Conservation (phyloP, 164 flowering plant species). For the Tinospora cordifolia region DNA sequence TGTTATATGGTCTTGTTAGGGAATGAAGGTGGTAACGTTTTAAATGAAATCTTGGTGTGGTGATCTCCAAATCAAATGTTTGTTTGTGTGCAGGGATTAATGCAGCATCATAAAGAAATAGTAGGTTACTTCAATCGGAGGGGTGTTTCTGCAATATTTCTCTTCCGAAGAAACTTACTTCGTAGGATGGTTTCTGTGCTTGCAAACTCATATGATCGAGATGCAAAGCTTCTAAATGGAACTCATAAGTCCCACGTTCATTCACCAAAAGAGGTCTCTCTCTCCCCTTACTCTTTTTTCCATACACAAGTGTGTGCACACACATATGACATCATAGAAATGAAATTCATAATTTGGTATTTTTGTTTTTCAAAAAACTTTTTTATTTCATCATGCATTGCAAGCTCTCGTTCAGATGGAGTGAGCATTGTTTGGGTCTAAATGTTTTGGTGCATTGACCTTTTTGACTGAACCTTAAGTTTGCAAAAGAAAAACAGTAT, state of each 20-base stretch:
- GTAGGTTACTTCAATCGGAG: conserved; percentile 30
- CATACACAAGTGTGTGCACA: not conserved
- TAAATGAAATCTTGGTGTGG: not conserved
- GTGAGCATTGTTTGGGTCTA: too few species aligned
- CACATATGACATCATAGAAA: not conserved
- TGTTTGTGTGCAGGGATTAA: conserved; percentile 29
- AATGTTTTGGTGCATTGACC: not conserved
- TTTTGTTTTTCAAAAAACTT: too few species aligned
- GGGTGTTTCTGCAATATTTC: conserved; percentile 50
- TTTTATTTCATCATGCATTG: not conserved
- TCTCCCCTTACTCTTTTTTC: conserved; percentile 14
- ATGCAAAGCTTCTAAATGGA: conserved; percentile 48
- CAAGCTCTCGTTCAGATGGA: not conserved
- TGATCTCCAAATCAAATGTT: not conserved
- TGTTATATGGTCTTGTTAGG: too few species aligned
- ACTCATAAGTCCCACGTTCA: conserved; percentile 74
- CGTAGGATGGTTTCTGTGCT: conserved; percentile 52
- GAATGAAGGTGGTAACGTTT: not conserved
- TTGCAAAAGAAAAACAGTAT: not conserved
- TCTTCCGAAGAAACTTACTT: conserved; percentile 50
- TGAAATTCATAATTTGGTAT: not conserved
- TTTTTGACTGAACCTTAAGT: not conserved
- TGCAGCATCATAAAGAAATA: conserved; percentile 30
- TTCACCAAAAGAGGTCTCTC: conserved; percentile 43
- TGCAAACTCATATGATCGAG: conserved; percentile 50